Percentiles rank a stretch among this genome's conserved stretches.
Evolutionary conservation across 1,284 basidiomycete species (phyloP).

Genomic region (Puccinia coronata): DNA sequence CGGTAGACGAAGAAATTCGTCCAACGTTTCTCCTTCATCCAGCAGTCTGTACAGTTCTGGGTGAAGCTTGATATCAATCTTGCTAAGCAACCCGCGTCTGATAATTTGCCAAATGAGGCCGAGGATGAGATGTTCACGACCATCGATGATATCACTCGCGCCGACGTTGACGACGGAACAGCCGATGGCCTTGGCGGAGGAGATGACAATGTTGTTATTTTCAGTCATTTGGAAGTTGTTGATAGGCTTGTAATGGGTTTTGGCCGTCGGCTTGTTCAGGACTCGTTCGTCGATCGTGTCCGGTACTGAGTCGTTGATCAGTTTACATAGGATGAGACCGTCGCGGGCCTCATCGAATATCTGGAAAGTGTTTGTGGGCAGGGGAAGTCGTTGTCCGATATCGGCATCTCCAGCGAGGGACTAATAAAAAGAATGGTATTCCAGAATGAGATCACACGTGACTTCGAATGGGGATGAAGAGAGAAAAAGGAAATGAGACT

Average conservation of each 20-base stretch:
- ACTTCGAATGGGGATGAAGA: background rate
- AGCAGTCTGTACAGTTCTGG: slow-evolving; percentile 59
- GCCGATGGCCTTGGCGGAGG: slow-evolving; percentile 59
- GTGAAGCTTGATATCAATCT: slow-evolving; percentile 59
- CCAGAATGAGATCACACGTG: too few relatives aligned
- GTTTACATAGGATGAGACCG: slow-evolving; percentile 59
- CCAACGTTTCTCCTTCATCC: slow-evolving; percentile 59
- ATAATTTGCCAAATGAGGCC: slow-evolving; percentile 60
- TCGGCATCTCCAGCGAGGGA: slow-evolving; percentile 87
- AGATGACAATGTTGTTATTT: slow-evolving; percentile 60
- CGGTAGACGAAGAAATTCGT: slow-evolving; percentile 58
- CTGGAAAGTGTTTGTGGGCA: slow-evolving; percentile 98
- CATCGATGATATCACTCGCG: slow-evolving; percentile 59
- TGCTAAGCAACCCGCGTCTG: slow-evolving; percentile 58
- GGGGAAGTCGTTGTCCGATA: slow-evolving; percentile 78
- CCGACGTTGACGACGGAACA: slow-evolving; percentile 60
- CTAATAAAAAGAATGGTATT: slow-evolving; percentile 61
- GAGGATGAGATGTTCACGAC: slow-evolving; percentile 59
- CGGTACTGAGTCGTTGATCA: slow-evolving; percentile 59
- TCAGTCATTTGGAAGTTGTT: slow-evolving; percentile 60
- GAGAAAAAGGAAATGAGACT: background rate
- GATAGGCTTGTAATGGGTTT: slow-evolving; percentile 57
- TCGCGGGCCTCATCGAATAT: slow-evolving; percentile 85
- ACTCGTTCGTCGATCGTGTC: slow-evolving; percentile 60
- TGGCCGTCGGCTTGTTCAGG: slow-evolving; percentile 55